Percentiles rank a stretch among this genome's conserved stretches.
Conservation (phyloP, 805 yeast species). For the Spencermartinsiella europaea region DNA sequence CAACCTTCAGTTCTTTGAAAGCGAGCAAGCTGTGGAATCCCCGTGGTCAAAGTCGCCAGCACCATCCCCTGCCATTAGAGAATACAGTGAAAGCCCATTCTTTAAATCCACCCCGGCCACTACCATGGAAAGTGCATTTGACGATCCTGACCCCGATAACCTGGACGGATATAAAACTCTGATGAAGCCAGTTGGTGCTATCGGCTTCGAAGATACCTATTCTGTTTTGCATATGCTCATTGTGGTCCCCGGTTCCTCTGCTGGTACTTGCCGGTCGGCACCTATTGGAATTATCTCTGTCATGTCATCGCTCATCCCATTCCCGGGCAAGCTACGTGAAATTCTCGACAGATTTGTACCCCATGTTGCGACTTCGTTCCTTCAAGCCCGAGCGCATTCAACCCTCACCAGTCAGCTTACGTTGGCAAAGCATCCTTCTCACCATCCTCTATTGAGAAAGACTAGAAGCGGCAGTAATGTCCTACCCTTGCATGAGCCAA, state of each 20-base stretch:
- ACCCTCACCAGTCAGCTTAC: constrained; percentile 23
- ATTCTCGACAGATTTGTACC: constrained; percentile 26
- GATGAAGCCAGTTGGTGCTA: constrained; percentile 24
- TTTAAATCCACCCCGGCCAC: constrained; percentile 16
- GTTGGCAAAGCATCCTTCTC: not conserved
- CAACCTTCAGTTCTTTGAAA: constrained; percentile 23
- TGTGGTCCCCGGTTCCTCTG: constrained; percentile 21
- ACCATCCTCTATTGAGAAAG: not conserved
- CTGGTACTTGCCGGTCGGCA: constrained; percentile 14
- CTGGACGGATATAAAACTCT: constrained; percentile 1
- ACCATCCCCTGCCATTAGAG: constrained; percentile 29
- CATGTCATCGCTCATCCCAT: constrained; percentile 30
- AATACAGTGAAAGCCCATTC: constrained; percentile 26
- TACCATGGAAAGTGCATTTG: constrained; percentile 22
- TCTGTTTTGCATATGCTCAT: constrained; percentile 30
- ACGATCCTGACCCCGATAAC: constrained; percentile 16
- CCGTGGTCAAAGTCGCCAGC: constrained; percentile 32
- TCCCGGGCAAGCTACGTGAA: constrained; percentile 24
- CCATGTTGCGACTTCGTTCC: constrained; percentile 27
- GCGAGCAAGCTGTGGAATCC: constrained; percentile 26
- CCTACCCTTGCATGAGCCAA: not conserved
- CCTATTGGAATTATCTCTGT: constrained; percentile 31
- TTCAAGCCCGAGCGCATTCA: constrained; percentile 27
- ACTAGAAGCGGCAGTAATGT: not conserved
- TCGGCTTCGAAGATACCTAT: constrained; percentile 29